Conservation (phyloP, 2,329 filamentous ascomycete species). For the Diaporthe nobilis region DNA sequence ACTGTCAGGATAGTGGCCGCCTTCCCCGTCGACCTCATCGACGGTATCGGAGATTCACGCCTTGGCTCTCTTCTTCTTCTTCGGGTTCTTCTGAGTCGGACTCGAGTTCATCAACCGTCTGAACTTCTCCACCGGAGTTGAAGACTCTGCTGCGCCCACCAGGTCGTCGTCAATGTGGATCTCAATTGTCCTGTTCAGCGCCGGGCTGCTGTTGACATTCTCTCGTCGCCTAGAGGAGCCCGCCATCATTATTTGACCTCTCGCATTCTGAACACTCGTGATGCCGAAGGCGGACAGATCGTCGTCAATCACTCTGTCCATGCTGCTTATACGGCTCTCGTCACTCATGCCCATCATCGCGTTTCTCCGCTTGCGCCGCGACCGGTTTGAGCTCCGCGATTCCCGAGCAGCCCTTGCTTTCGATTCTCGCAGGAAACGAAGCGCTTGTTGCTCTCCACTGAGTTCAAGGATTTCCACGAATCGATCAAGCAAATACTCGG, state of each 20-base stretch:
- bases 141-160: conserved; percentile 24
- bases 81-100: background rate
- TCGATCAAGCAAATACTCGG: conserved; percentile 17
- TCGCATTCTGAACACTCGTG: background rate
- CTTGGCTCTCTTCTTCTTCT: background rate
- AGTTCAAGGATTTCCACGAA: background rate
- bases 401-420: background rate
- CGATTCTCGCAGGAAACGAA: background rate
- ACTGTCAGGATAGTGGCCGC: background rate
- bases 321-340: background rate
- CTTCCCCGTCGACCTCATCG: background rate
- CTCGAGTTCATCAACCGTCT: conserved; percentile 29
- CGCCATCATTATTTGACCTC: background rate
- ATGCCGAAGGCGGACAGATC: conserved; percentile 16
- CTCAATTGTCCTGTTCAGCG: conserved; percentile 24
- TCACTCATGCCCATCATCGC: background rate
- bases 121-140: conserved; percentile 25
- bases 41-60: background rate
- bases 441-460: conserved; percentile 9
- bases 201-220: background rate
- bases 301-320: background rate
- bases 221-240: background rate
- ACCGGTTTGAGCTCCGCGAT: background rate
- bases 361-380: background rate
- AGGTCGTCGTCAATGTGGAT: conserved; percentile 27